Evolutionary conservation across 2,329 filamentous ascomycete species (phyloP).

Genomic region (Colletotrichum shisoi): DNA sequence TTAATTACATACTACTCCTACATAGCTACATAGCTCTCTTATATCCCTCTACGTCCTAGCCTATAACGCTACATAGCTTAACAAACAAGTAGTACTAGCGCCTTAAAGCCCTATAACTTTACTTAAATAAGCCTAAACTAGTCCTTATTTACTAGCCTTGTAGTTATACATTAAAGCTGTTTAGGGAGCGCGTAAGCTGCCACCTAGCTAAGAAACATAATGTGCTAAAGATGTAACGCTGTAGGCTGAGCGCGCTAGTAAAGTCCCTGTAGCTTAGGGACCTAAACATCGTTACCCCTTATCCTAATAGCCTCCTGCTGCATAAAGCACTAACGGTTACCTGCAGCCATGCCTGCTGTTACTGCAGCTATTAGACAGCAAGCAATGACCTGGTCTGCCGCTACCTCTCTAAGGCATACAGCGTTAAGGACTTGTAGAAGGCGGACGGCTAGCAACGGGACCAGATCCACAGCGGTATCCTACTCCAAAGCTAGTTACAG

Average conservation of each 20-base stretch:
- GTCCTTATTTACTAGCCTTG: slow-evolving; percentile 4
- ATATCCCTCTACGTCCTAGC: neutral
- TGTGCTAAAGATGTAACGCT: neutral
- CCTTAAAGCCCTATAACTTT: neutral
- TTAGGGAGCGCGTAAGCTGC: slow-evolving; percentile 6
- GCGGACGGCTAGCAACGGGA: neutral
- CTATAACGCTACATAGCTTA: neutral
- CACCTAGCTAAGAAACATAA: slow-evolving; percentile 14
- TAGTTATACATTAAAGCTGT: slow-evolving; percentile 1
- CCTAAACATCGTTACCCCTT: neutral
- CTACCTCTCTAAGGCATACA: neutral
- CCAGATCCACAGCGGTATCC: neutral
- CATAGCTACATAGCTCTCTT: neutral
- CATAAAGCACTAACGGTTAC: neutral
- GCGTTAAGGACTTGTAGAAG: neutral
- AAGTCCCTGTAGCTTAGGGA: neutral
- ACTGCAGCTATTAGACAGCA: neutral
- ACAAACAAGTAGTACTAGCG: neutral
- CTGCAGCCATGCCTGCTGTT: neutral
- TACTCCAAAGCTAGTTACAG: slow-evolving; percentile 12
- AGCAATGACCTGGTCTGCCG: neutral
- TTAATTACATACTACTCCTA: neutral
- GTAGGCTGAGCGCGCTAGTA: neutral
- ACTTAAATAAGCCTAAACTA: neutral
- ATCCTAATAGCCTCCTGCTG: neutral